Evolutionary conservation across 1,284 basidiomycete species (phyloP).

Genomic region (Ganoderma boninense): DNA sequence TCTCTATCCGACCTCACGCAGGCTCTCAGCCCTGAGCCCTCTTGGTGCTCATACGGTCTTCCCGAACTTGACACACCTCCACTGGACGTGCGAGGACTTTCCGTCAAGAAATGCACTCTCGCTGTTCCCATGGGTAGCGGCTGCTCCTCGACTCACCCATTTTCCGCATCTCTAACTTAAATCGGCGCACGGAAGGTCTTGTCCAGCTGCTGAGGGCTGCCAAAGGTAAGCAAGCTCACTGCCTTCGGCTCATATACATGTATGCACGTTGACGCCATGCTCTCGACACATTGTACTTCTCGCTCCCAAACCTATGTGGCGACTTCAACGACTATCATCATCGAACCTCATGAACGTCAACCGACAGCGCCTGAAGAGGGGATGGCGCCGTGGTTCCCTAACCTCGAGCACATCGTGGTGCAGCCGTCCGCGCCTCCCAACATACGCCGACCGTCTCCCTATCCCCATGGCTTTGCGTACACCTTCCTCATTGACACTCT

Average conservation of each 20-base stretch:
- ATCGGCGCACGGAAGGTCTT: background rate
- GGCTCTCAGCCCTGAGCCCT: background rate
- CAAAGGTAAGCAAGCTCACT: background rate
- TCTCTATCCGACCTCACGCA: background rate
- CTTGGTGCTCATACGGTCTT: background rate
- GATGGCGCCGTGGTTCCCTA: background rate
- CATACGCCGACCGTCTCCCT: background rate
- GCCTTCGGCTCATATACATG: background rate
- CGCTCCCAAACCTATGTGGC: background rate
- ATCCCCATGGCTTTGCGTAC: background rate
- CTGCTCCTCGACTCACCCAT: background rate
- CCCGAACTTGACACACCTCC: background rate
- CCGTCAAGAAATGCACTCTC: background rate
- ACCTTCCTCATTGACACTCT: background rate
- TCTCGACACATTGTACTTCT: no score
- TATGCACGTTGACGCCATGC: no score
- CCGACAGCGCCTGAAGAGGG: background rate
- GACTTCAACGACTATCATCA: background rate
- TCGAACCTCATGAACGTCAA: background rate
- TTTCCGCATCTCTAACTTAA: conserved; percentile 5
- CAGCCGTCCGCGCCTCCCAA: conserved; percentile 7
- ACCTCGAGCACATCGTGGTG: conserved; percentile 6
- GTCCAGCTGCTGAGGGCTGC: background rate
- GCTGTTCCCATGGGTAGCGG: background rate
- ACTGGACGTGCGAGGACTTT: conserved; percentile 1